Conservation (phyloP, 73 alveolate species). For the Blepharisma japonicum region DNA sequence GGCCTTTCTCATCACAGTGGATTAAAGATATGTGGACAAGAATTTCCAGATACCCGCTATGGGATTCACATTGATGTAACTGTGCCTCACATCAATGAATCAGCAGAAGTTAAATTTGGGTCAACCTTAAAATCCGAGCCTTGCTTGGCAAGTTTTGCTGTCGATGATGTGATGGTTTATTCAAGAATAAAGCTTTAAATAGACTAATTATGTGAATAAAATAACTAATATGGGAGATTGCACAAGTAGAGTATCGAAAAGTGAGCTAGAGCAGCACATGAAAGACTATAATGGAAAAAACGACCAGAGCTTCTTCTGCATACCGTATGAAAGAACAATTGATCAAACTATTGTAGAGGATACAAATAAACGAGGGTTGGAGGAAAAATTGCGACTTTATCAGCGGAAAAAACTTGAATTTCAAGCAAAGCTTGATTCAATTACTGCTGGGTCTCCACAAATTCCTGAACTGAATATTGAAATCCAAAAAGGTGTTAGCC, state of each 20-base stretch:
- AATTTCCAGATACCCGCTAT: too few species aligned
- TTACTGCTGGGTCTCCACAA: background rate
- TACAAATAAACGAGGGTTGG: background rate
- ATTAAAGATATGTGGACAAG: too few species aligned
- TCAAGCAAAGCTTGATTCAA: constrained; percentile 1
- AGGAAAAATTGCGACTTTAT: background rate
- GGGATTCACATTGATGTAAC: too few species aligned
- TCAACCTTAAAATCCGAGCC: too few species aligned
- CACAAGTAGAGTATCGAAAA: background rate
- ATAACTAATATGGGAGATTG: background rate
- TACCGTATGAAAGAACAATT: background rate
- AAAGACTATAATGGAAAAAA: background rate
- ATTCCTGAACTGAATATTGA: background rate
- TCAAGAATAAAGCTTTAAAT: too few species aligned
- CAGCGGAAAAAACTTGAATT: background rate
- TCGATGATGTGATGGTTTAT: too few species aligned
- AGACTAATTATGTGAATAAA: too few species aligned
- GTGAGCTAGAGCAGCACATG: background rate
- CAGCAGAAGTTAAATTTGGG: too few species aligned
- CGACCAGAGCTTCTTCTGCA: background rate
- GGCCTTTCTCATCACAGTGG: too few species aligned
- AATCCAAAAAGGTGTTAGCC: background rate
- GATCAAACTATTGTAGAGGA: background rate
- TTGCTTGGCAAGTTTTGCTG: too few species aligned
- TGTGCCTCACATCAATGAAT: too few species aligned